A percentile compares a stretch with the other conserved stretches of the same genome.
These are phyloP conservation scores for Dendrobium nobile DNA, from an alignment of 106 monocot species.

Conservation along the genomic window DNA sequence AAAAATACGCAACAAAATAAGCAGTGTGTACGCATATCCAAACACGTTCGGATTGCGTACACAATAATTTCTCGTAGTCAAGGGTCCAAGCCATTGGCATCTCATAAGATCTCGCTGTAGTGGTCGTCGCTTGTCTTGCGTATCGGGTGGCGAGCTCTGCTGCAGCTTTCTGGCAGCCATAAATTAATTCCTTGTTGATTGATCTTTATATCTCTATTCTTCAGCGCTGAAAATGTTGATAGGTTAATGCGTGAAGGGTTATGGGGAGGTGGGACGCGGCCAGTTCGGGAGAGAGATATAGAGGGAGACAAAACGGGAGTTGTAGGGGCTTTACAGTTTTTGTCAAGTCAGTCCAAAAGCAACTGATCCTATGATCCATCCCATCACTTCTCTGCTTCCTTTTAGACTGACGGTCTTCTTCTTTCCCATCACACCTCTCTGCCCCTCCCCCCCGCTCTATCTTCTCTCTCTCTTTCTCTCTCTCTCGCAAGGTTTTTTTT, in stretches of 20 bases:
- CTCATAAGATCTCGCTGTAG: too few relatives aligned
- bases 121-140: not conserved
- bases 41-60: too few relatives aligned
- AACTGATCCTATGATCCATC: slow-evolving; percentile 4
- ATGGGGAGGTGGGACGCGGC: slow-evolving; percentile 6
- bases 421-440: not conserved
- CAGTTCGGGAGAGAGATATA: not conserved
- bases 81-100: too few relatives aligned
- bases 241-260: not conserved
- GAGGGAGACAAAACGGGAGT: slow-evolving; percentile 5
- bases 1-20: too few relatives aligned
- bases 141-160: not conserved
- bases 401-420: not conserved
- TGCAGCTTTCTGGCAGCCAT: not conserved
- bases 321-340: not conserved
- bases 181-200: not conserved
- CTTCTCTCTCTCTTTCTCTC: not conserved
- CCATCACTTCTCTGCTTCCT: not conserved
- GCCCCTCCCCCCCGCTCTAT: not conserved
- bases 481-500: not conserved
- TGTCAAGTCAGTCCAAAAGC: slow-evolving; percentile 2
- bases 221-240: not conserved
- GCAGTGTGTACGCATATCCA: too few relatives aligned
- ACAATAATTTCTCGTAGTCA: too few relatives aligned
- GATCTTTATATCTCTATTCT: not conserved